Conservation (phyloP, 257 asterid genomes). For the Nemophila menziesii region DNA sequence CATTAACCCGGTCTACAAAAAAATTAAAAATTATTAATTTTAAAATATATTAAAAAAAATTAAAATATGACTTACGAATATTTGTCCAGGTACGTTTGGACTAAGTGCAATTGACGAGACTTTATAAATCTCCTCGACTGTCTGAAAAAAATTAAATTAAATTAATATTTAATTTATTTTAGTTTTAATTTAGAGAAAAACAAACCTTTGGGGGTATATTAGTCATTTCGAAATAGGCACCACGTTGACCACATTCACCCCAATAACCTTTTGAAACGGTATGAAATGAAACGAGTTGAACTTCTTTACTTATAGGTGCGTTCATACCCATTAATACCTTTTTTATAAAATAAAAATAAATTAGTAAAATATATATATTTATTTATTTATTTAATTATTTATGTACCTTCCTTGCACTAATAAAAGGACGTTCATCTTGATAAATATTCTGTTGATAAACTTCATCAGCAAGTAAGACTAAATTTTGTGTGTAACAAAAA, state of each 20-base stretch:
- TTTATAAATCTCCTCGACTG: slow-evolving; percentile 96
- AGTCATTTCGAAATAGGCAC: slow-evolving; percentile 98
- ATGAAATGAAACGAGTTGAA: slow-evolving; percentile 89
- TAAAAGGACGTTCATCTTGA: slow-evolving; percentile 95
- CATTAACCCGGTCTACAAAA: slow-evolving; percentile 87
- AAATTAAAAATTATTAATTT: slow-evolving; percentile 7
- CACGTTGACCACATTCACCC: slow-evolving; percentile 99
- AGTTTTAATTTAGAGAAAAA: not conserved
- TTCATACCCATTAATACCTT: slow-evolving; percentile 95
- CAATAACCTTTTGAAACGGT: slow-evolving; percentile 92
- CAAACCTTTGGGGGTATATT: slow-evolving; percentile 79
- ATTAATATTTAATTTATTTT: no score
- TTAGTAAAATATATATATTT: no score
- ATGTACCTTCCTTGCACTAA: slow-evolving; percentile 79
- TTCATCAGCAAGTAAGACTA: slow-evolving; percentile 88
- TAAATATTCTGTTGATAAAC: slow-evolving; percentile 96
- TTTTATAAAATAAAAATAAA: not conserved
- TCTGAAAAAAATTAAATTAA: no score
- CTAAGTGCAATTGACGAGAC: slow-evolving; percentile 89
- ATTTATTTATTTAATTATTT: not conserved
- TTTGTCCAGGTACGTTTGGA: slow-evolving; percentile 97
- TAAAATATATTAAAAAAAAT: no score
- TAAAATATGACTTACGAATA: slow-evolving; percentile 51
- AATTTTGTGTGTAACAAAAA: slow-evolving; percentile 73
- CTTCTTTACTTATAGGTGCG: slow-evolving; percentile 65